Percentiles rank a stretch among this genome's conserved stretches.
phyloP scores from a whole-genome alignment of 805 yeast genomes.

The Priceomyces melissophilus region DNA sequence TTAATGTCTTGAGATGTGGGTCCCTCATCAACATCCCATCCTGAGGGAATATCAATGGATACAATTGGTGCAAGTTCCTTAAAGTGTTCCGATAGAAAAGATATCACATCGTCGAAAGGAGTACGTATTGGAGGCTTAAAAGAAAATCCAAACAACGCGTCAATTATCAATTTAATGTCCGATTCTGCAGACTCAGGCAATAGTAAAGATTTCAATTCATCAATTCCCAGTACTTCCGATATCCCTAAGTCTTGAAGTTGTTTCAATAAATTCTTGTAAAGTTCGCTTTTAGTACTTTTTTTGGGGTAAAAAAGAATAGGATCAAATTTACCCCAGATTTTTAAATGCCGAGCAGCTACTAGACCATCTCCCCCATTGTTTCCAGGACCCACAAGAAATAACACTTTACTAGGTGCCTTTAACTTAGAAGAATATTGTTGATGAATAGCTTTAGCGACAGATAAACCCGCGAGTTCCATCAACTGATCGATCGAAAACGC shows the following conservation, averaged over 20 bases:
- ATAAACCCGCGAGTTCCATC: slow-evolving; percentile 95
- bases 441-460: slow-evolving; percentile 86
- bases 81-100: slow-evolving; percentile 26
- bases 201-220: slow-evolving; percentile 21
- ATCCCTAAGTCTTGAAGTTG: slow-evolving; percentile 70
- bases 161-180: slow-evolving; percentile 48
- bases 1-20: slow-evolving; percentile 49
- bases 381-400: slow-evolving; percentile 90
- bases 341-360: slow-evolving; percentile 90
- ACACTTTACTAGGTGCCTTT: slow-evolving; percentile 36
- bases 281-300: slow-evolving; percentile 45
- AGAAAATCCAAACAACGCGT: slow-evolving; percentile 90
- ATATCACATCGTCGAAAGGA: slow-evolving; percentile 57
- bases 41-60: slow-evolving; percentile 90
- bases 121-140: slow-evolving; percentile 83
- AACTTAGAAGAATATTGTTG: slow-evolving; percentile 56
- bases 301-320: slow-evolving; percentile 84
- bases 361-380: slow-evolving; percentile 97
- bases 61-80: slow-evolving; percentile 58
- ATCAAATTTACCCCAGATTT: slow-evolving; percentile 65
- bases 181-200: slow-evolving; percentile 1
- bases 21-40: slow-evolving; percentile 95
- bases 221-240: slow-evolving; percentile 45
- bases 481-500: slow-evolving; percentile 82
- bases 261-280: slow-evolving; percentile 57